Base-by-base conservation (phyloP, 441 rosid genomes). In the Mallotus repandus region DNA sequence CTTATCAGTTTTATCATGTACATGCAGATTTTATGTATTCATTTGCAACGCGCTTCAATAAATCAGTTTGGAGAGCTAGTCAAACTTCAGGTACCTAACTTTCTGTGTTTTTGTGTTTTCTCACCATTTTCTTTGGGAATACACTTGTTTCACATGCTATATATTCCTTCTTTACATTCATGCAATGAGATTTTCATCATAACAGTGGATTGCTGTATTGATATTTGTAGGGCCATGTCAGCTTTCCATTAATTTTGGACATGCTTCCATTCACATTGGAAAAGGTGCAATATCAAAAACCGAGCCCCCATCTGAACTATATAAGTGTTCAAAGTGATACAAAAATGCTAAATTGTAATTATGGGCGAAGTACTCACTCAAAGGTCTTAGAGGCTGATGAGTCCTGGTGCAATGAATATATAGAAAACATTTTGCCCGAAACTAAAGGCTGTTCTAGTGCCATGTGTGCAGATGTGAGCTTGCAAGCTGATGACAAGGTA, bases 11-110 rank as follows among this genome's bases (percentile, higher is more conserved):
- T 13, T 16, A 54, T 66, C 48, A 49, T 74, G 66, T 65, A 54
- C 75, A 64, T 81, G 72, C 97, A 95, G 99, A 89, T 92, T 81
- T 83, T 95, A 35, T 92, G 96, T 85, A 74, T 95, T 87, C 96
- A 95, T 70, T 76, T 91, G 75, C 94, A 89, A 74, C 92, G 96
- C 29, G 97, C 83, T 81, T 82, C 92, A 1, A 57, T 87, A 29
- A 81, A 83, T 82, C 85, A 60, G 80, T 83, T 77, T 49, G 97
- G 97, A 71, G 93, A 92, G 66, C 81, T 82, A 11, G 78, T 85
- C 54, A 95, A 95, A 86, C 86, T 89, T 63, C 80, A 84, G 96
- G 99, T 92, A 77, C 48, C 60, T 35, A 56, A 78, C 48, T 58
- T 63, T 62, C 59, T 64, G 35, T 62, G 38, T 62, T 69, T 69